Conservation (phyloP, 2,329 filamentous ascomycete species). For the Colletotrichum shisoi region DNA sequence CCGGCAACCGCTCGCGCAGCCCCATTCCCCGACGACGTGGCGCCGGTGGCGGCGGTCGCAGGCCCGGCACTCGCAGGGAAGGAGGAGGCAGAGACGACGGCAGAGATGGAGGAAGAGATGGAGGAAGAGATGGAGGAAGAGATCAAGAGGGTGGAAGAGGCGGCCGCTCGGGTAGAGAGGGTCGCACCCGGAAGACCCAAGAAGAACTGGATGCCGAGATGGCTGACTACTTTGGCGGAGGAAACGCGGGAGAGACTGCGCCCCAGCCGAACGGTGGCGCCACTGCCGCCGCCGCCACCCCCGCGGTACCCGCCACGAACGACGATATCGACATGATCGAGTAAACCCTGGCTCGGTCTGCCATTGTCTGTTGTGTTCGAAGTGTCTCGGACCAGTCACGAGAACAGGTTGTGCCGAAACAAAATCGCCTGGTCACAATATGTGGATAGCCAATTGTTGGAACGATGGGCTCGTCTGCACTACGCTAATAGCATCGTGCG, state of each 20-base stretch:
- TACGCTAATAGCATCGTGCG: conserved; percentile 18
- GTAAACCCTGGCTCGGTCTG: conserved; percentile 47
- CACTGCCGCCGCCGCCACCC: conserved; percentile 50
- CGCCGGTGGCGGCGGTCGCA: conserved; percentile 57
- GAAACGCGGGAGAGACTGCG: conserved; percentile 47
- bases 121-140: conserved; percentile 56
- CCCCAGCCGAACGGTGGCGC: conserved; percentile 49
- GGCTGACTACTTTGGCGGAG: conserved; percentile 83
- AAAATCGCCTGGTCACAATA: conserved; percentile 4
- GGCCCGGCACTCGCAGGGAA: conserved; percentile 60
- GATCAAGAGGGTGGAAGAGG: conserved; percentile 51
- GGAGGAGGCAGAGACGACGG: conserved; percentile 48
- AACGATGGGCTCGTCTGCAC: conserved; percentile 4
- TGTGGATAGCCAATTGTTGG: conserved; percentile 17
- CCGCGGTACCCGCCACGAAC: conserved; percentile 46
- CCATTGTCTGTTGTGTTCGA: conserved; percentile 9
- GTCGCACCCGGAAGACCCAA: conserved; percentile 81
- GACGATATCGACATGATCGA: conserved; percentile 78
- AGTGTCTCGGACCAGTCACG: conserved; percentile 7
- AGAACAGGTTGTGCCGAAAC: conserved; percentile 1
- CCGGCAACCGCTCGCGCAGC: conserved; percentile 63
- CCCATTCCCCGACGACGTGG: conserved; percentile 63
- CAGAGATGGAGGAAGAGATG: conserved; percentile 53
- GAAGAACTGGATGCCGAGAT: conserved; percentile 96
- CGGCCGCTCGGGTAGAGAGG: conserved; percentile 51